Evolutionary conservation across 2,329 filamentous ascomycete genomes (phyloP), one percentile per base, ranked within the genome.

Genomic region (Chalaropsis ovoidea): DNA sequence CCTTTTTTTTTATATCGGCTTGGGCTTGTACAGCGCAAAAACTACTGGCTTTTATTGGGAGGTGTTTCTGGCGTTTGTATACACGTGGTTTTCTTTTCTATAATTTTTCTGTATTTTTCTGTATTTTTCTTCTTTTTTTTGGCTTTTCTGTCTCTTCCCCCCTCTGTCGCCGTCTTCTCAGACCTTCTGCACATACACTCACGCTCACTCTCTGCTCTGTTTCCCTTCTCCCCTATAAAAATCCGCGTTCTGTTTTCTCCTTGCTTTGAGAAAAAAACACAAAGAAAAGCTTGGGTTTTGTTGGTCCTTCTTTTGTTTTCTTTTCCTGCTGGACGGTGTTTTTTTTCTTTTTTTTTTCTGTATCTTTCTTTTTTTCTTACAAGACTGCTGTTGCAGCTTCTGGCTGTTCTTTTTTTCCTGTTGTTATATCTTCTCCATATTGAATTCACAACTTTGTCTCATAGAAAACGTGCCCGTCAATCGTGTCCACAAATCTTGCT

Each of bases 1-100:
- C 61, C 39, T 60, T n/a, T 45, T 54, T 22, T 52, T 22, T 31
- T 22, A 64, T 41, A 64, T 47, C 27, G 13, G 62, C 52, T 67
- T 60, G 27, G 63, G 24, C 47, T n/a, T 47, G 17, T 11, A 42
- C 43, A 49, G 11, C 7, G 31, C n/a, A 22, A 35, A 42, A 22
- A 62, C 61, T 42, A 54, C 47, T 49, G 64, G n/a, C n/a, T n/a
- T n/a, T n/a, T n/a, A n/a, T n/a, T n/a, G n/a, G n/a, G n/a, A n/a
- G n/a, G n/a, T n/a, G n/a, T n/a, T n/a, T n/a, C n/a, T n/a, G n/a
- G n/a, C n/a, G n/a, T n/a, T n/a, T n/a, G n/a, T n/a, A n/a, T n/a
- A n/a, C n/a, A n/a, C n/a, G n/a, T n/a, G n/a, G n/a, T n/a, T n/a
- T n/a, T n/a, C n/a, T n/a, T n/a, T n/a, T n/a, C n/a, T n/a, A n/a